Conservation (phyloP, 352 stramenopile species). For the Globisporangium megalacanthum region DNA sequence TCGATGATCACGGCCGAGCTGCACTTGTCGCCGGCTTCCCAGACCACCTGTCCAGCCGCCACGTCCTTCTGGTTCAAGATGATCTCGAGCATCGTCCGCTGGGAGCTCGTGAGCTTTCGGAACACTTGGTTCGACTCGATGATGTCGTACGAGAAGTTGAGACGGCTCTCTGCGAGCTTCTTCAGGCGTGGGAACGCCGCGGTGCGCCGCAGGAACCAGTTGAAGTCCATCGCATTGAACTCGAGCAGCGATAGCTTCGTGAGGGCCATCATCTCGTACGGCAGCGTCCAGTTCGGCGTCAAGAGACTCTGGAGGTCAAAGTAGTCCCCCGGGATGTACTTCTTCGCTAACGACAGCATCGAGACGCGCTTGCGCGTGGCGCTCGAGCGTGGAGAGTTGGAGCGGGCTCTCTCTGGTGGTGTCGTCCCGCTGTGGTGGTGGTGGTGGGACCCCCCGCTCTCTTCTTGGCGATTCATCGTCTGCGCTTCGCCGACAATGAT, state of each 20-base stretch:
- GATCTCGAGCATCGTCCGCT: conserved; percentile 87
- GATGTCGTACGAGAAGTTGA: conserved; percentile 79
- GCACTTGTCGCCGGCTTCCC: conserved; percentile 63
- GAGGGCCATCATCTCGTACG: conserved; percentile 57
- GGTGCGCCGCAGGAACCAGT: conserved; percentile 79
- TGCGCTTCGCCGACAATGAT: conserved; percentile 77
- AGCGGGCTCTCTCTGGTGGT: conserved; percentile 4
- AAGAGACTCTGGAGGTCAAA: conserved; percentile 83
- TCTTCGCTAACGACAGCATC: conserved; percentile 59
- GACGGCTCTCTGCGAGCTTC: conserved; percentile 58
- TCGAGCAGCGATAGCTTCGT: conserved; percentile 71
- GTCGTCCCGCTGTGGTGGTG: not conserved
- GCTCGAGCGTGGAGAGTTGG: conserved; percentile 15
- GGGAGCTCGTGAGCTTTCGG: conserved; percentile 63
- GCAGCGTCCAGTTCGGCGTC: conserved; percentile 56
- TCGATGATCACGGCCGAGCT: conserved; percentile 70
- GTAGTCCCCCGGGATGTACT: conserved; percentile 85
- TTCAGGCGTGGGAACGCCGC: conserved; percentile 66
- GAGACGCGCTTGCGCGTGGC: conserved; percentile 43
- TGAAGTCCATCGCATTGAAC: conserved; percentile 81
- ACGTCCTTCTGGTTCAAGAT: conserved; percentile 57
- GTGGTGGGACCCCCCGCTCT: not conserved
- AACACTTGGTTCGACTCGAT: conserved; percentile 82
- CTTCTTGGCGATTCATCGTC: conserved; percentile 33
- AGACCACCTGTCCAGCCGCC: conserved; percentile 63